Percentiles rank a stretch among this genome's conserved stretches.
phyloP scores from a whole-genome alignment of 2,329 filamentous ascomycete genomes.

The Phyllachora maydis region DNA sequence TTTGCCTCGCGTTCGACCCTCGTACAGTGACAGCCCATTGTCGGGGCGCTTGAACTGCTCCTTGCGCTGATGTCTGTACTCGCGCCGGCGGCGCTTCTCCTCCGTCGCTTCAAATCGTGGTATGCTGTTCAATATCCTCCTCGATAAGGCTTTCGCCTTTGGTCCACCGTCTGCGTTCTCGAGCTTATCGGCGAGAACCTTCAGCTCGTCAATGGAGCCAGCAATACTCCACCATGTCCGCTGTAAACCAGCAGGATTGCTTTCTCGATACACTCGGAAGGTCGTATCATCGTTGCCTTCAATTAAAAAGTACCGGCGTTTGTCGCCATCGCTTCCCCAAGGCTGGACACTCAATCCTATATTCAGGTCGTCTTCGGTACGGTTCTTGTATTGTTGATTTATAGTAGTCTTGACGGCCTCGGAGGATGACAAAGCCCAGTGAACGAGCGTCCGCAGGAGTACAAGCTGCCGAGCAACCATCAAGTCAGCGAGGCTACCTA shows the following conservation, averaged over 20 bases:
- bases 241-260: constrained; percentile 51
- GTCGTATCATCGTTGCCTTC: constrained; percentile 88
- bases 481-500: constrained; percentile 2
- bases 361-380: constrained; percentile 61
- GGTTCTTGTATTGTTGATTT: constrained; percentile 76
- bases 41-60: constrained; percentile 77
- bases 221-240: constrained; percentile 86
- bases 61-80: constrained; percentile 73
- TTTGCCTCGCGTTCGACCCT: constrained; percentile 89
- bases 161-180: constrained; percentile 58
- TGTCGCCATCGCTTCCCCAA: constrained; percentile 67
- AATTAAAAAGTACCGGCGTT: constrained; percentile 80
- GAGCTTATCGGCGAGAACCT: constrained; percentile 54
- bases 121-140: constrained; percentile 59
- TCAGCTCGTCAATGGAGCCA: constrained; percentile 73
- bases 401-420: constrained; percentile 65
- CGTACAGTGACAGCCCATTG: constrained; percentile 79
- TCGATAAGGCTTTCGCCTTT: constrained; percentile 57
- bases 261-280: constrained; percentile 87
- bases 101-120: constrained; percentile 86
- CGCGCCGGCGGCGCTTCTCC: constrained; percentile 85
- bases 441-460: constrained; percentile 60
- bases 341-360: constrained; percentile 67
- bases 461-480: constrained; percentile 37
- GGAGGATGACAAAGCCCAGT: constrained; percentile 82